Percentiles rank a stretch among this genome's conserved stretches.
These are phyloP conservation scores for Cyberlindnera japonica DNA, from an alignment of 805 yeast species.

Conservation along the genomic window DNA sequence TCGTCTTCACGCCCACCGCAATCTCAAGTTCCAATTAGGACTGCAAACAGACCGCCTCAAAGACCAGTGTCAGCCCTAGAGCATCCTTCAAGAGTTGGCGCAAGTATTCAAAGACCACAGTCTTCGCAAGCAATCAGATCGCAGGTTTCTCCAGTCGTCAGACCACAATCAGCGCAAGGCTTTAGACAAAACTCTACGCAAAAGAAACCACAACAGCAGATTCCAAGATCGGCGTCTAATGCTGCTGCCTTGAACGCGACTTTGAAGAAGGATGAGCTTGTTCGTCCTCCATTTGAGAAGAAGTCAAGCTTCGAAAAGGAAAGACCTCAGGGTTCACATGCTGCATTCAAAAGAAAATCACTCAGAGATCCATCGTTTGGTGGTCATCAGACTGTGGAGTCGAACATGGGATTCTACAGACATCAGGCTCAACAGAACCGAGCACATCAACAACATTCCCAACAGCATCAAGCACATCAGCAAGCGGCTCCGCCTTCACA, in stretches of 20 bases:
- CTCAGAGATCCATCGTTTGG: constrained; percentile 31
- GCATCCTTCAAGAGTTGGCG: not conserved
- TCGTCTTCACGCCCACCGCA: not conserved
- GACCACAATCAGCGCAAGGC: constrained; percentile 13
- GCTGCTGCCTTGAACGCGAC: constrained; percentile 46
- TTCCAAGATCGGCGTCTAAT: constrained; percentile 20
- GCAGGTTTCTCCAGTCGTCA: constrained; percentile 5
- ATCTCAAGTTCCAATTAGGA: not conserved
- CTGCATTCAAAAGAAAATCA: constrained; percentile 37
- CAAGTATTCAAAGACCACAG: constrained; percentile 5
- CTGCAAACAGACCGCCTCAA: constrained; percentile 3
- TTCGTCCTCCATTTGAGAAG: constrained; percentile 19
- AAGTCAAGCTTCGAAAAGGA: constrained; percentile 57
- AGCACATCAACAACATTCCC: constrained; percentile 13
- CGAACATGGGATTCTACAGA: constrained; percentile 26
- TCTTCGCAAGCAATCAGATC: constrained; percentile 2
- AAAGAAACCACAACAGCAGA: not conserved
- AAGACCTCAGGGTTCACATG: constrained; percentile 29
- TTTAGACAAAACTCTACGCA: constrained; percentile 1
- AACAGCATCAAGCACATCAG: constrained; percentile 10
- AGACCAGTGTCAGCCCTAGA: constrained; percentile 3
- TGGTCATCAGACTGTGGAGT: constrained; percentile 19
- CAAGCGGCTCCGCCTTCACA: constrained; percentile 3
- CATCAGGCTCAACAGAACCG: constrained; percentile 22
- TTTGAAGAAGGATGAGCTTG: constrained; percentile 41